phyloP scores from a whole-genome alignment of 345 rosid species.

The Eutrema japonicum region DNA sequence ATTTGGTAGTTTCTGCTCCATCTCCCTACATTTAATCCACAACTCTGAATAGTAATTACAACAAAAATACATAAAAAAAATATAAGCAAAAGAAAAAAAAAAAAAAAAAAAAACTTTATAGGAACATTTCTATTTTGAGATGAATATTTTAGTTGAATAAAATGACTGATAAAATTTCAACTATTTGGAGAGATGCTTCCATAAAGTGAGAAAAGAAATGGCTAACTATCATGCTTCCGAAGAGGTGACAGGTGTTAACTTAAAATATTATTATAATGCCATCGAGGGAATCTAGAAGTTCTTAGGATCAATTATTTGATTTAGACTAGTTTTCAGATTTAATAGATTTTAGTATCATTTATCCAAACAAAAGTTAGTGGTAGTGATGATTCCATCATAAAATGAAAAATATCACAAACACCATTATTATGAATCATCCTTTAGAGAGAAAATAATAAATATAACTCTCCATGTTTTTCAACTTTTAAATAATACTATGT shows the following conservation, averaged over 20 bases:
- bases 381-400: conserved; percentile 1
- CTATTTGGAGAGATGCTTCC: not conserved
- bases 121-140: not conserved
- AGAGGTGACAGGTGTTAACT: conserved; percentile 29
- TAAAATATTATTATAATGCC: not conserved
- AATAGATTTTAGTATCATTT: not conserved
- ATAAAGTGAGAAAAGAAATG: conserved; percentile 10
- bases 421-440: not conserved
- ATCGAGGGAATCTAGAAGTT: conserved; percentile 35
- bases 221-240: conserved; percentile 21
- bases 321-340: not conserved
- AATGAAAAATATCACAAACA: not conserved
- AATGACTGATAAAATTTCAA: not conserved
- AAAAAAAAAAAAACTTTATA: not conserved
- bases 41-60: conserved; percentile 23
- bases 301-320: conserved; percentile 26
- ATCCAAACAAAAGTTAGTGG: conserved; percentile 5
- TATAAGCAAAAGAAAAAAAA: too few relatives aligned
- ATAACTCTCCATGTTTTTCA: not conserved
- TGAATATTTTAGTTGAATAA: not conserved
- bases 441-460: not conserved
- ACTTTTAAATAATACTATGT: not conserved
- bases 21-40: conserved; percentile 35
- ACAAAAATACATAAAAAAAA: not conserved
- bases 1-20: conserved; percentile 14